Percentiles rank a stretch among this genome's conserved stretches.
Evolutionary conservation across 1,284 basidiomycete genomes (phyloP).

Genomic region (Sporisorium graminicola): DNA sequence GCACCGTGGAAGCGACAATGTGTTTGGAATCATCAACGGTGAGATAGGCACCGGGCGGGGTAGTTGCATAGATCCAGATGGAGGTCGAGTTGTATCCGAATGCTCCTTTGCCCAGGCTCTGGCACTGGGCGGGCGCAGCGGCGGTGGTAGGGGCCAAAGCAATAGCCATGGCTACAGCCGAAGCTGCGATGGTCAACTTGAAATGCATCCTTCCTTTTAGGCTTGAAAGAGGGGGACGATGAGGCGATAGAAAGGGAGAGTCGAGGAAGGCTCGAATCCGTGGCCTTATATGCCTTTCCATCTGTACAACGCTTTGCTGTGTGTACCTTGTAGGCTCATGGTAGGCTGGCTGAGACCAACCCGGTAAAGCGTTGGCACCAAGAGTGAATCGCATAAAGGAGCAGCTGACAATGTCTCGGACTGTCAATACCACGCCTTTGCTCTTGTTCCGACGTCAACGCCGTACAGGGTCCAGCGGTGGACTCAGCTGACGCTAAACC

Average conservation of each 20-base stretch:
- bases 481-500: too few species aligned
- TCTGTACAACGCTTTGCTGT: not conserved
- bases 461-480: too few species aligned
- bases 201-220: too few species aligned
- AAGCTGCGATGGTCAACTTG: not conserved
- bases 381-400: too few species aligned
- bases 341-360: too few species aligned
- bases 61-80: constrained; percentile 7
- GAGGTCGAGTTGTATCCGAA: constrained; percentile 19
- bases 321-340: not conserved
- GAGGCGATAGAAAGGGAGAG: too few species aligned
- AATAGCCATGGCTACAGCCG: not conserved
- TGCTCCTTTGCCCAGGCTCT: constrained; percentile 18
- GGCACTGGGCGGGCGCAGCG: constrained; percentile 16
- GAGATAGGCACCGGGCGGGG: constrained; percentile 9
- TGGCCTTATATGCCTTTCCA: not conserved
- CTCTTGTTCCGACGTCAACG: too few species aligned
- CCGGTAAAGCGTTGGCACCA: too few species aligned
- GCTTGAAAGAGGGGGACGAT: too few species aligned
- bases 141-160: not conserved
- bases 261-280: too few species aligned
- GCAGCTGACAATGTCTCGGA: too few species aligned
- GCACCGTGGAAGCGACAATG: not conserved
- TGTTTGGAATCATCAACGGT: not conserved
- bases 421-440: too few species aligned